Evolutionary conservation across 768 basidiomycete species (phyloP).

Genomic region (Chiua virens): DNA sequence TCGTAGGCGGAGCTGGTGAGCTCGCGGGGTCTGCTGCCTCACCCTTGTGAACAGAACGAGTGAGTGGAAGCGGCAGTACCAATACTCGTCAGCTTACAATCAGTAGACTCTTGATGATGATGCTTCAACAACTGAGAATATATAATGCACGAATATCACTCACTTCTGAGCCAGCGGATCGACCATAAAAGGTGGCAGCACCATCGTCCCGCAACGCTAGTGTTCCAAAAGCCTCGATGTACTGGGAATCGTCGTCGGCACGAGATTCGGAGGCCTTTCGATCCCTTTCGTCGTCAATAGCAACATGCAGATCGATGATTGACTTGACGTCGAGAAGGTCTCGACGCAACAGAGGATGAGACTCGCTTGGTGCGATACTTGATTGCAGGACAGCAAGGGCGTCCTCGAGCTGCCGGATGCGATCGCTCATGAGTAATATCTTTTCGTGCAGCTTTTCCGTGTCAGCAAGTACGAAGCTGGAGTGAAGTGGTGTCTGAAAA

Average conservation of each 20-base stretch:
- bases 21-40: constrained; percentile 13
- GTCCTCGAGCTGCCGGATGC: constrained; percentile 71
- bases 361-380: constrained; percentile 42
- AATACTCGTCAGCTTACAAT: constrained; percentile 42
- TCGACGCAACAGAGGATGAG: constrained; percentile 59
- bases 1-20: neutral
- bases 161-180: constrained; percentile 74
- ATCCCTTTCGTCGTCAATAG: constrained; percentile 41
- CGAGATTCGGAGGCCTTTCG: constrained; percentile 25
- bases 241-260: constrained; percentile 43
- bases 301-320: constrained; percentile 65
- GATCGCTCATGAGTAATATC: constrained; percentile 66
- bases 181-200: constrained; percentile 67
- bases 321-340: constrained; percentile 67
- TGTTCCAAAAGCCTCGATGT: constrained; percentile 69
- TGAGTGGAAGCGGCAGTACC: neutral
- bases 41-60: constrained; percentile 17
- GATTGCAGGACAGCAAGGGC: constrained; percentile 59
- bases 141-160: constrained; percentile 33
- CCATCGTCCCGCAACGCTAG: constrained; percentile 69
- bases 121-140: neutral
- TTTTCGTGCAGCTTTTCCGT: constrained; percentile 70
- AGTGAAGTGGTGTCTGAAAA: neutral
- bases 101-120: constrained; percentile 46
- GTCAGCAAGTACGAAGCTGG: constrained; percentile 69